Percentiles rank a stretch among this genome's conserved stretches.
phyloP scores from a whole-genome alignment of 345 rosid genomes.

The Hevea brasiliensis region DNA sequence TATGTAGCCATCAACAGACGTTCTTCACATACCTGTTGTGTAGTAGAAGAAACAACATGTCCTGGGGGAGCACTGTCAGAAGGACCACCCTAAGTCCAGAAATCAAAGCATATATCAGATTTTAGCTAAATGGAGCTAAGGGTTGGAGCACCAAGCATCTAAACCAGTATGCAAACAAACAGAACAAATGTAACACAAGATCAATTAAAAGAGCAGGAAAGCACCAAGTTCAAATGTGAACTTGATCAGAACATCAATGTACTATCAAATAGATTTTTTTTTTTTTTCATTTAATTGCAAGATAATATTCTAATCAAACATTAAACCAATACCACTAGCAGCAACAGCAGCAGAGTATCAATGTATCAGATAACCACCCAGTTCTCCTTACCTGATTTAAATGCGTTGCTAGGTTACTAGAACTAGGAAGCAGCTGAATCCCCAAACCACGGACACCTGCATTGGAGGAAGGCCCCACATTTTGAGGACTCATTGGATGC shows the following conservation, averaged over 20 bases:
- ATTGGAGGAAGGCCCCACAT: constrained; percentile 53
- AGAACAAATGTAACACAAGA: neutral
- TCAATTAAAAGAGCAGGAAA: neutral
- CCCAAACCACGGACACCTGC: constrained; percentile 49
- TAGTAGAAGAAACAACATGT: constrained; percentile 39
- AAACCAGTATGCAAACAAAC: constrained; percentile 9
- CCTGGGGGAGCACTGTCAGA: constrained; percentile 57
- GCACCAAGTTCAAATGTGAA: neutral
- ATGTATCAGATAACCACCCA: neutral
- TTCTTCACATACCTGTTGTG: constrained; percentile 36
- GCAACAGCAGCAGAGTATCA: neutral
- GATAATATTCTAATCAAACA: too few species aligned
- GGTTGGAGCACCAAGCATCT: neutral
- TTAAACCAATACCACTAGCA: too few species aligned
- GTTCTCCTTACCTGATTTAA: constrained; percentile 57
- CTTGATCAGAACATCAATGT: neutral
- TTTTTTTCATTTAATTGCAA: too few species aligned
- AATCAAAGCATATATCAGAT: constrained; percentile 10
- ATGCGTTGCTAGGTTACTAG: constrained; percentile 55
- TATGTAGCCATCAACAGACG: constrained; percentile 4
- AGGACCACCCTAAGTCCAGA: constrained; percentile 45
- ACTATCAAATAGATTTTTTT: neutral
- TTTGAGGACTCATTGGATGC: constrained; percentile 59
- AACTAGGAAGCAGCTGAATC: constrained; percentile 55
- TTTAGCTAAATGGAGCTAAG: neutral